phyloP scores from a whole-genome alignment of 805 yeast species.

The Pichia gijzeniarum region DNA sequence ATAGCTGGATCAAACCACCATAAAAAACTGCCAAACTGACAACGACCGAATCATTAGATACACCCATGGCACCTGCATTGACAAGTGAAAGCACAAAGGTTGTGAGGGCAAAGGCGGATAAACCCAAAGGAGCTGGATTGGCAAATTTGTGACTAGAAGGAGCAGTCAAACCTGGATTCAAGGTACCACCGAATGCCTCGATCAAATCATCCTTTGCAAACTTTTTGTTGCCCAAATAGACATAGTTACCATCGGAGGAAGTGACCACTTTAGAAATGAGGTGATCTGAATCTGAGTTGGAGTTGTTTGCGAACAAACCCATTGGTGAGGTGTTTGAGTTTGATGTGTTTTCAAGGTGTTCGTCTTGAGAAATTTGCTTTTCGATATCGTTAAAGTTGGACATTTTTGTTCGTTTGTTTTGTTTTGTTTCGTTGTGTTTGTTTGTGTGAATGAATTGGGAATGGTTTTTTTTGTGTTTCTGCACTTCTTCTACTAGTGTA shows the following conservation, averaged over 20 bases:
- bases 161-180: conserved; percentile 62
- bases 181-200: conserved; percentile 76
- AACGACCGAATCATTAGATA: conserved; percentile 50
- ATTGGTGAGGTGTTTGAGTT: conserved; percentile 16
- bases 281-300: conserved; percentile 4
- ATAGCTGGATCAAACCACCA: conserved; percentile 65
- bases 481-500: too few relatives aligned
- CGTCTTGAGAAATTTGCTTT: conserved; percentile 17
- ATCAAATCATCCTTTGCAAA: conserved; percentile 55
- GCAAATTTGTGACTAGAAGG: conserved; percentile 56
- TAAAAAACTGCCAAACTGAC: conserved; percentile 64
- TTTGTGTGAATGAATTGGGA: too few relatives aligned
- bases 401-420: conserved; percentile 1
- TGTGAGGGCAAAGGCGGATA: conserved; percentile 64
- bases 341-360: conserved; percentile 12
- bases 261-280: conserved; percentile 31
- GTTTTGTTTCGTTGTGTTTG: background rate
- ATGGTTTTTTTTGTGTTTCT: too few relatives aligned
- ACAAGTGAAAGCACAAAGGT: conserved; percentile 59
- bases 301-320: conserved; percentile 17
- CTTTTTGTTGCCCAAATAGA: conserved; percentile 66
- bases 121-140: conserved; percentile 72
- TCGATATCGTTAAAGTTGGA: conserved; percentile 17
- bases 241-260: conserved; percentile 55
- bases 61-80: conserved; percentile 65